Conservation (phyloP, 2,329 filamentous ascomycete species). For the Pseudogymnoascus sp. region DNA sequence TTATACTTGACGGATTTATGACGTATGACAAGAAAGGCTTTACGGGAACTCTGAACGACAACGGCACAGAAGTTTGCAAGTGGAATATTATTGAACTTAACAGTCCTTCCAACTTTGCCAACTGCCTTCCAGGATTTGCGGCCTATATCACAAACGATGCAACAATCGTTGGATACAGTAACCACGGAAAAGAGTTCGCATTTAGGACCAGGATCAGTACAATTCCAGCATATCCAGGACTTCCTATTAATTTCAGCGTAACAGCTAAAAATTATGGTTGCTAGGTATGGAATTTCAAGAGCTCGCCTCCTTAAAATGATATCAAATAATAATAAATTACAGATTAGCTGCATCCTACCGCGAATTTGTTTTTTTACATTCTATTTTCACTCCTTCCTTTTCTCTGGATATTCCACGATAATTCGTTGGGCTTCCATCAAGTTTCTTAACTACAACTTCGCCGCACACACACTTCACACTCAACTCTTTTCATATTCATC, state of each 20-base stretch:
- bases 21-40: background rate
- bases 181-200: background rate
- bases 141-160: background rate
- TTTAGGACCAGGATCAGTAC: accelerated
- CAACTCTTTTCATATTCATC: no score
- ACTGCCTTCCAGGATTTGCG: background rate
- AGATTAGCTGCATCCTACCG: background rate
- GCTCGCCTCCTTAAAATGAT: background rate
- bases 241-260: background rate
- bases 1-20: background rate
- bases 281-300: background rate
- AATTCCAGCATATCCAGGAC: background rate
- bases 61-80: background rate
- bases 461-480: background rate
- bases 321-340: background rate
- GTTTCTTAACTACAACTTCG: constrained; percentile 1
- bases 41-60: background rate
- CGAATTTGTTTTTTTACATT: background rate
- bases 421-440: background rate
- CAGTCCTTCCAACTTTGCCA: background rate
- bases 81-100: background rate
- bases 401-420: background rate
- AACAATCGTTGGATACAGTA: background rate
- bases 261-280: background rate
- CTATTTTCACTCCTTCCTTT: background rate